Percentiles rank a stretch among this genome's conserved stretches.
These are phyloP conservation scores for Xerocomellus intermedius DNA, from an alignment of 768 basidiomycete species.

Conservation along the genomic window DNA sequence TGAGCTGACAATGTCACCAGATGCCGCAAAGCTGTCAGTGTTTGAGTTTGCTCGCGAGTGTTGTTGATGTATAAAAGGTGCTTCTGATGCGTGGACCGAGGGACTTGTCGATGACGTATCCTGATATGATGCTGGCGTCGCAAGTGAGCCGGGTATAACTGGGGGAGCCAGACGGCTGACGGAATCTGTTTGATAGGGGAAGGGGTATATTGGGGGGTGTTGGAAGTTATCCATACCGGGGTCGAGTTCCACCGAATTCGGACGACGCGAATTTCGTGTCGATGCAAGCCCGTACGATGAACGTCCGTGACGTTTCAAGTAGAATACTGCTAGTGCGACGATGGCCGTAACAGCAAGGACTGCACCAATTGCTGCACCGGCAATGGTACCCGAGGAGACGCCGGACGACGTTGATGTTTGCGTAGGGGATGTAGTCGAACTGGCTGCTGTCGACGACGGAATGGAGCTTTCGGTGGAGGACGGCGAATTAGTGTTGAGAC, in stretches of 20 bases:
- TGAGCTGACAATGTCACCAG: constrained; percentile 21
- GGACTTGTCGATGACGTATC: constrained; percentile 5
- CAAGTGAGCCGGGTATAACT: background rate
- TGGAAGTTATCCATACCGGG: constrained; percentile 20
- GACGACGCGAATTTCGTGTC: constrained; percentile 29
- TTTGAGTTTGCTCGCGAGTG: constrained; percentile 24
- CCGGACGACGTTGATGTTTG: constrained; percentile 21
- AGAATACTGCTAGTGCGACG: constrained; percentile 52
- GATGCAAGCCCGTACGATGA: constrained; percentile 31
- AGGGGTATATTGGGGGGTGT: constrained; percentile 37
- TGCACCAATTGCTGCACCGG: constrained; percentile 48
- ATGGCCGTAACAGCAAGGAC: constrained; percentile 53
- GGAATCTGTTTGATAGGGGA: constrained; percentile 28
- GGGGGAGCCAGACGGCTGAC: constrained; percentile 16
- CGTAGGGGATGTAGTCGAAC: constrained; percentile 20
- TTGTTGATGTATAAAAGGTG: background rate
- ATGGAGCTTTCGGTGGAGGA: constrained; percentile 42
- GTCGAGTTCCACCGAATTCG: constrained; percentile 41
- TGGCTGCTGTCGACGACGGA: constrained; percentile 22
- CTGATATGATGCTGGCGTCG: background rate
- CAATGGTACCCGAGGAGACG: constrained; percentile 46
- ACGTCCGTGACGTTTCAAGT: constrained; percentile 33
- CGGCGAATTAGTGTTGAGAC: constrained; percentile 53
- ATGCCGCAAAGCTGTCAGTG: constrained; percentile 16
- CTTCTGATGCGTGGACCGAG: constrained; percentile 10